phyloP scores from a whole-genome alignment of 1,284 basidiomycete genomes.

The Boletus semigastroideus region DNA sequence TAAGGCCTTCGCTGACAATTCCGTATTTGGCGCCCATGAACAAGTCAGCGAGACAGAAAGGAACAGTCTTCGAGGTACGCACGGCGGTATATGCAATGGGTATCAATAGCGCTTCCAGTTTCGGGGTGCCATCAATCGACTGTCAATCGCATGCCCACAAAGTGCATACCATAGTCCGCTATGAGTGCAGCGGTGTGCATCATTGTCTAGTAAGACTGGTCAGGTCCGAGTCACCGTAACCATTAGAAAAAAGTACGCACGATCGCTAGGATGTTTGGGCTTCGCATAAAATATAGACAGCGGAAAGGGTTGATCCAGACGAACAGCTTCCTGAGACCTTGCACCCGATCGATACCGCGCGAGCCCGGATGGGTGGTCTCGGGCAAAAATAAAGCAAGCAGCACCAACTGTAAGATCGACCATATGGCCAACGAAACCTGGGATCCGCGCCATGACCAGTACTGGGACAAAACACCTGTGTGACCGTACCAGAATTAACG shows the following conservation, averaged over 20 bases:
- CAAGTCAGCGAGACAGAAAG: slow-evolving; percentile 1
- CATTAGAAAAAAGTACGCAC: slow-evolving; percentile 39
- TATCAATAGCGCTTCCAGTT: slow-evolving; percentile 37
- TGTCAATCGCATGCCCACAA: neutral
- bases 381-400: slow-evolving; percentile 57
- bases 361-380: slow-evolving; percentile 65
- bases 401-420: slow-evolving; percentile 44
- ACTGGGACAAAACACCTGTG: slow-evolving; percentile 47
- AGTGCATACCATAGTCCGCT: slow-evolving; percentile 43
- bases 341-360: slow-evolving; percentile 42
- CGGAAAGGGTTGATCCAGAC: slow-evolving; percentile 63
- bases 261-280: slow-evolving; percentile 55
- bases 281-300: slow-evolving; percentile 51
- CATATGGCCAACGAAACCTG: slow-evolving; percentile 52
- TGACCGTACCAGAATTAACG: neutral
- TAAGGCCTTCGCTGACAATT: slow-evolving; percentile 56
- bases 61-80: neutral
- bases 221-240: neutral
- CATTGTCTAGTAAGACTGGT: slow-evolving; percentile 37
- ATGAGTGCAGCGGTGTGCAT: slow-evolving; percentile 39
- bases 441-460: slow-evolving; percentile 69
- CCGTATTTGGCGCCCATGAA: slow-evolving; percentile 54
- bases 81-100: slow-evolving; percentile 36
- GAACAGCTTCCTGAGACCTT: slow-evolving; percentile 36
- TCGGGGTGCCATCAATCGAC: neutral